Conservation (phyloP, 2,329 filamentous ascomycete genomes). For the Balansia obtecta region DNA sequence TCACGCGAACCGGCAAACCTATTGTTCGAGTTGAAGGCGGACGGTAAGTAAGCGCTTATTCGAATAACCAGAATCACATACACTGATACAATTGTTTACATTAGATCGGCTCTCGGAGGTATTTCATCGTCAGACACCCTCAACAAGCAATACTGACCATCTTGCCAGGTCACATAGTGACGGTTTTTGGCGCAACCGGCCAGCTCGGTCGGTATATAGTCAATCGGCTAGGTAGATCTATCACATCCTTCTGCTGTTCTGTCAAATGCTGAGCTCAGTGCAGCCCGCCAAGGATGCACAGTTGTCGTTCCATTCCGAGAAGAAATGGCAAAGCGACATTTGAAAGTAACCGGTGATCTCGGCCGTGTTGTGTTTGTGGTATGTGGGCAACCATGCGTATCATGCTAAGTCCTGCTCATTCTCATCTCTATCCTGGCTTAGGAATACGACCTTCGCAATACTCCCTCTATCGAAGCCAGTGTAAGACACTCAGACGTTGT, state of each 20-base stretch:
- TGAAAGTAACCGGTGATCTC: conserved; percentile 92
- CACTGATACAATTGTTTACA: conserved; percentile 14
- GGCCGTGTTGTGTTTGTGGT: conserved; percentile 81
- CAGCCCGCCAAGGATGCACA: conserved; percentile 85
- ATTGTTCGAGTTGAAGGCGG: conserved; percentile 82
- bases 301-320: conserved; percentile 90
- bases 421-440: conserved; percentile 21
- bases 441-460: conserved; percentile 95
- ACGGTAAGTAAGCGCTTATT: conserved; percentile 46
- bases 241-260: not conserved
- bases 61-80: not conserved
- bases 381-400: conserved; percentile 15
- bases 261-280: not conserved
- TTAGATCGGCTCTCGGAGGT: conserved; percentile 82
- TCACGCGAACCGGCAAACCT: conserved; percentile 92
- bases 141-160: conserved; percentile 14
- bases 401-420: not conserved
- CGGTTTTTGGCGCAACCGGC: conserved; percentile 94
- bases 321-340: conserved; percentile 94
- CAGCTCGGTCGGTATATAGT: conserved; percentile 96
- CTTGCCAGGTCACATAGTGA: conserved; percentile 73
- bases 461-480: conserved; percentile 87
- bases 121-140: conserved; percentile 16
- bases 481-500: conserved; percentile 96
- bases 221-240: conserved; percentile 62